A percentile compares a stretch with the other conserved stretches of the same genome.
Conservation (phyloP, 1,284 basidiomycete genomes). For the Cutaneotrichosporon curvatum region DNA sequence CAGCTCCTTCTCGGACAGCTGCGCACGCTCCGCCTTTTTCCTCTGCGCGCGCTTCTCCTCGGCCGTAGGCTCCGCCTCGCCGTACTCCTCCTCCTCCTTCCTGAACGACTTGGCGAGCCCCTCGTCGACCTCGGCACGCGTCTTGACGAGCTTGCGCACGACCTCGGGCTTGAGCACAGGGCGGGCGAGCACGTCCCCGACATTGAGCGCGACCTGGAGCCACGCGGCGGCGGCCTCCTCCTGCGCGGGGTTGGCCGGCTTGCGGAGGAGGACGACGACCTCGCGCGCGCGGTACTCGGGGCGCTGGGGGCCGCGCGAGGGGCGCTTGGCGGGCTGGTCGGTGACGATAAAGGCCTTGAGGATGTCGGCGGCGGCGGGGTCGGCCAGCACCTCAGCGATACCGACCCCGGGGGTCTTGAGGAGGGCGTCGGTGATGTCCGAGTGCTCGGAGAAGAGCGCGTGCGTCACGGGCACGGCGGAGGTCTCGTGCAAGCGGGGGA, state of each 20-base stretch:
- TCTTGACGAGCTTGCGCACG: constrained; percentile 62
- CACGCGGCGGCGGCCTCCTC: constrained; percentile 55
- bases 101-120: constrained; percentile 33
- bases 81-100: constrained; percentile 58
- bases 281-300: constrained; percentile 57
- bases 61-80: constrained; percentile 48
- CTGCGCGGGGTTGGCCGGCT: constrained; percentile 52
- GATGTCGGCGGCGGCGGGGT: constrained; percentile 52
- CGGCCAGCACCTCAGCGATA: constrained; percentile 55
- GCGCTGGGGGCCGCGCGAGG: constrained; percentile 50
- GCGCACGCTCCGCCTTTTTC: constrained; percentile 64
- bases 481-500: constrained; percentile 37
- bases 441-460: constrained; percentile 67
- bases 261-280: constrained; percentile 59
- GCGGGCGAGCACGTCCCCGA: constrained; percentile 61
- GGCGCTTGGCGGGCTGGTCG: constrained; percentile 70
- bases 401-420: constrained; percentile 59
- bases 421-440: constrained; percentile 69
- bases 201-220: constrained; percentile 60
- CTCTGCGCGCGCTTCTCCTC: constrained; percentile 60
- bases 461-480: constrained; percentile 43
- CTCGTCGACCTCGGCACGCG: constrained; percentile 60
- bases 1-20: constrained; percentile 70
- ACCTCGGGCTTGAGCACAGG: constrained; percentile 62
- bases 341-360: constrained; percentile 70